Conservation (phyloP, 2,329 filamentous ascomycete genomes). For the Westerdykella ornata region DNA sequence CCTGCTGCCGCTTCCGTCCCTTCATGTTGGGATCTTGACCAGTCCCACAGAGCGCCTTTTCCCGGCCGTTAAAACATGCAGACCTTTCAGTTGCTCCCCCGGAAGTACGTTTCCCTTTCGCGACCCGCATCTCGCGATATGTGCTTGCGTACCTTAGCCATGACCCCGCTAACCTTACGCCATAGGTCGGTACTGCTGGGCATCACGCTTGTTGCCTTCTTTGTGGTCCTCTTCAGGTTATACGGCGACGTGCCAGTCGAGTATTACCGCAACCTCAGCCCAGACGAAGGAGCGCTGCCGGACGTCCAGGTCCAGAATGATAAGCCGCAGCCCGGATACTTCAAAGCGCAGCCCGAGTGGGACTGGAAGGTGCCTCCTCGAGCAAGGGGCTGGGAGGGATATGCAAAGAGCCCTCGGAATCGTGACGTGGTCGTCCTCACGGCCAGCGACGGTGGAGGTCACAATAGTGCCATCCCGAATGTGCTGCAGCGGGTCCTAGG, state of each 20-base stretch:
- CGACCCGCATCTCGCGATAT: constrained; percentile 1
- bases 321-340: constrained; percentile 23
- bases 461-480: constrained; percentile 38
- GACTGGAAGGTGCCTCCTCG: constrained; percentile 23
- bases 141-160: neutral
- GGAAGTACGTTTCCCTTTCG: constrained; percentile 4
- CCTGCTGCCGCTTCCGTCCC: no score
- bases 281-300: constrained; percentile 12
- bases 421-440: constrained; percentile 36
- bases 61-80: constrained; percentile 3
- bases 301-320: constrained; percentile 15
- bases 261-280: constrained; percentile 22
- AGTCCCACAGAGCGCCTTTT: no score
- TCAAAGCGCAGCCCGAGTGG: constrained; percentile 30
- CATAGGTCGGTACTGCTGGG: constrained; percentile 18
- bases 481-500: constrained; percentile 29
- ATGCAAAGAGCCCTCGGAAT: constrained; percentile 27
- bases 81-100: constrained; percentile 7
- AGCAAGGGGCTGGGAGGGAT: constrained; percentile 24
- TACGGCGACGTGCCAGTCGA: constrained; percentile 22
- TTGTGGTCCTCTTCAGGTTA: constrained; percentile 20
- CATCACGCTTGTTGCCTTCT: constrained; percentile 14
- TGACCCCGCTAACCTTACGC: neutral
- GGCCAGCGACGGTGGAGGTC: constrained; percentile 38
- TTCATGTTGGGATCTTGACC: no score